A percentile compares a stretch with the other conserved stretches of the same genome.
These are phyloP conservation scores for Neolecta irregularis DNA, from an alignment of 1,139 yeast genomes.

Conservation along the genomic window DNA sequence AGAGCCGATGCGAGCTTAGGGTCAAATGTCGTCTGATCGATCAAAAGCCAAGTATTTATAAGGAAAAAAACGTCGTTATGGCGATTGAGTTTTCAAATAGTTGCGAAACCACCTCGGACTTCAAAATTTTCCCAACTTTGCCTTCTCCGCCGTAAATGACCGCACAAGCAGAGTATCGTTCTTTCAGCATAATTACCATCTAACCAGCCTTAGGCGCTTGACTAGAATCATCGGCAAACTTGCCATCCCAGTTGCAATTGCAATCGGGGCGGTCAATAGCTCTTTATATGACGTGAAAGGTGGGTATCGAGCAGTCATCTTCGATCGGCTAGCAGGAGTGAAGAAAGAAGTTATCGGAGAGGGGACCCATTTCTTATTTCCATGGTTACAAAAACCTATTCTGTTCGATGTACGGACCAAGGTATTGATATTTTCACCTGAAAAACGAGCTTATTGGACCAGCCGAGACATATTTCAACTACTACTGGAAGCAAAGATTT, in stretches of 20 bases:
- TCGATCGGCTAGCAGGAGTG: constrained; percentile 84
- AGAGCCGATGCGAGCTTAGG: no score
- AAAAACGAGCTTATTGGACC: neutral
- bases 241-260: constrained; percentile 37
- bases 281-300: constrained; percentile 89
- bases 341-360: constrained; percentile 78
- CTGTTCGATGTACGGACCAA: constrained; percentile 81
- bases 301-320: constrained; percentile 72
- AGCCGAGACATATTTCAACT: constrained; percentile 82
- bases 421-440: constrained; percentile 10
- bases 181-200: neutral
- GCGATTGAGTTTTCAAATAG: no score
- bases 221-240: constrained; percentile 11
- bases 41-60: no score
- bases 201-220: neutral
- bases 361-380: constrained; percentile 88
- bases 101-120: no score
- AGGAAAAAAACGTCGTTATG: no score
- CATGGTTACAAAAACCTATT: constrained; percentile 90
- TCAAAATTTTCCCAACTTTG: no score
- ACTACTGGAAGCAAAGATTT: constrained; percentile 95
- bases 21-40: no score
- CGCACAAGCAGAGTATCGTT: neutral
- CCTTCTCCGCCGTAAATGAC: no score
- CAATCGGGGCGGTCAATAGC: constrained; percentile 50